phyloP scores from a whole-genome alignment of 2,329 filamentous ascomycete genomes.

The Hirsutella thompsonii region DNA sequence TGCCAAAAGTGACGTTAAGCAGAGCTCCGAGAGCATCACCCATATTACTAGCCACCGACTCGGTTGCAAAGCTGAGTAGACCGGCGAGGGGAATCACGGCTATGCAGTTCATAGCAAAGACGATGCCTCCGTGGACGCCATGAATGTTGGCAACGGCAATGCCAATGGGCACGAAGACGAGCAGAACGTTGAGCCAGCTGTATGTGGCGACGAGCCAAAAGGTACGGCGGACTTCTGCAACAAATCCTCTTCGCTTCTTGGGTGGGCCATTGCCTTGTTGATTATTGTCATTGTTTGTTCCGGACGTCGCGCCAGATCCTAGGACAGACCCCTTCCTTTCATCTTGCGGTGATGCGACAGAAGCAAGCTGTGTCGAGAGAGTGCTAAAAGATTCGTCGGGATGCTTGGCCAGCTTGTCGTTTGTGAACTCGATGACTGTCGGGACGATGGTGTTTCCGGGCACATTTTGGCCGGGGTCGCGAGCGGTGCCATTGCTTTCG shows the following conservation, averaged over 20 bases:
- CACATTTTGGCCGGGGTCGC: background rate
- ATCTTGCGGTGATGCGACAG: conserved; percentile 34
- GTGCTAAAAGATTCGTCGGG: conserved; percentile 2
- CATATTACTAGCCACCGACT: conserved; percentile 59
- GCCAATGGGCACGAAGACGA: conserved; percentile 68
- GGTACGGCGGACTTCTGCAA: conserved; percentile 35
- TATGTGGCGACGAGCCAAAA: conserved; percentile 48
- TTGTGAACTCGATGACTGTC: conserved; percentile 2
- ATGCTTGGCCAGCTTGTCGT: conserved; percentile 7
- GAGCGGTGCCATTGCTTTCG: background rate
- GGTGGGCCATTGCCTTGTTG: conserved; percentile 14
- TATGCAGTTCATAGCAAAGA: conserved; percentile 64
- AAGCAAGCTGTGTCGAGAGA: conserved; percentile 13
- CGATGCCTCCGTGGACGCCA: conserved; percentile 42
- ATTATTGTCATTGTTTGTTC: conserved; percentile 7
- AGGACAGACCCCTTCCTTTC: conserved; percentile 45
- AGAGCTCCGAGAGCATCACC: conserved; percentile 62
- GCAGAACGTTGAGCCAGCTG: conserved; percentile 66
- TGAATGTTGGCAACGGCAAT: conserved; percentile 48
- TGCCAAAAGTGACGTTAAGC: conserved; percentile 67
- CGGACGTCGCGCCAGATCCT: conserved; percentile 16
- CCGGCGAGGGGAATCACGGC: conserved; percentile 66
- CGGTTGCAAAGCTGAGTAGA: conserved; percentile 59
- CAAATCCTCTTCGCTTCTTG: conserved; percentile 27
- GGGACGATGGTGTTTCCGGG: background rate